Evolutionary conservation across 805 yeast genomes (phyloP), one percentile per base, ranked within the genome.

Genomic region (Deakozyma indianensis): DNA sequence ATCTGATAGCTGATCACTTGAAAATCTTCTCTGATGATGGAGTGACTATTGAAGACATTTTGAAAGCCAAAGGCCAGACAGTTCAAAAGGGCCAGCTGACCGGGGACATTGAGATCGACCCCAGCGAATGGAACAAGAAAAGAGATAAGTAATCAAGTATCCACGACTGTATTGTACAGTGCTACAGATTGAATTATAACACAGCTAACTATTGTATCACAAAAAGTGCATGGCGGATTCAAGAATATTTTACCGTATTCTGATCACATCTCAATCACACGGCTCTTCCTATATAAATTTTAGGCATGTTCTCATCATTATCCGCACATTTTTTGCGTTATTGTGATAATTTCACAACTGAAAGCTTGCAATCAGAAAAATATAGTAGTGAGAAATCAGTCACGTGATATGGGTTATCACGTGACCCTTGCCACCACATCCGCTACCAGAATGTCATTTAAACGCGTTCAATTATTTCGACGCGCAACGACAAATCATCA

Each of bases 1-100:
- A 90, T 59, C 65, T 90, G 57, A 88, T 90, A 35, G 95, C 96
- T 0, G 97, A 90, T 59, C 88, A 82, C 57, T 63, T 82, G 48
- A 80, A 77, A 66, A 83, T 88, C 25, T 87, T 88, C 57, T 75
- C 78, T n/a, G 96, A 88, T 60, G 68, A 75, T 22, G 69, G 73
- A 51, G 73, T 84, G 54, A 85, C 81, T n/a, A 66, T 88, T 27
- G 84, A 86, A 57, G 94, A 88, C 46, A 79, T 86, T 3, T 59
- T 88, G 57, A 69, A 69, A 14, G 78, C 80, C 0, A 73, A 83
- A 56, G 96, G 96, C 20, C 38, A 32, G 18, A n/a, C 11, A 7
- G 16, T 32, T 32, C 11, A 9, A n/a, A 32, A 32, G 38, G 11
- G 38, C 38, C 20, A 32, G 18, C 18, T 32, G 18, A 9, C 11